Conservation (phyloP, 495 filamentous ascomycete genomes). For the Podospora conica region DNA sequence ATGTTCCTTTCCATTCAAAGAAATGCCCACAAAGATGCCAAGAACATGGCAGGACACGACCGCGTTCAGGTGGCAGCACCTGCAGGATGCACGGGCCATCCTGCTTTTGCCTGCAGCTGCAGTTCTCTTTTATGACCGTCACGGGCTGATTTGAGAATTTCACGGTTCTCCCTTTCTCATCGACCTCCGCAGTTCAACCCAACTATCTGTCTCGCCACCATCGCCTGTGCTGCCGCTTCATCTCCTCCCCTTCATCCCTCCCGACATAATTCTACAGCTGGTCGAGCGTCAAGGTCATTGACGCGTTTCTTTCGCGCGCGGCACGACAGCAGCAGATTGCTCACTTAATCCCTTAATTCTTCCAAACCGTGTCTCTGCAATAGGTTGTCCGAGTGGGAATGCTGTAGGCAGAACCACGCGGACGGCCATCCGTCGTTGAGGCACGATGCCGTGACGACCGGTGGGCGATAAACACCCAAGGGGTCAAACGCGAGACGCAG, state of each 20-base stretch:
- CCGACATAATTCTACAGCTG: neutral
- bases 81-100: constrained; percentile 18
- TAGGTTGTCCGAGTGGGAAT: constrained; percentile 23
- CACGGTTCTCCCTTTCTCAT: constrained; percentile 29
- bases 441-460: constrained; percentile 23
- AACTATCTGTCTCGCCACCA: constrained; percentile 8
- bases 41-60: neutral
- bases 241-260: neutral
- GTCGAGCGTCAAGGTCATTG: constrained; percentile 3
- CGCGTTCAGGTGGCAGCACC: neutral
- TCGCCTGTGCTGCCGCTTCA: constrained; percentile 10
- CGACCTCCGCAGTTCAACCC: constrained; percentile 9
- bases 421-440: constrained; percentile 16
- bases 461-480: constrained; percentile 17
- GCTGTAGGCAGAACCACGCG: constrained; percentile 20
- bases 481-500: constrained; percentile 13
- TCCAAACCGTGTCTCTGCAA: constrained; percentile 11
- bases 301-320: constrained; percentile 7
- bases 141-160: constrained; percentile 41
- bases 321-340: constrained; percentile 15
- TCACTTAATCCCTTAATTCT: constrained; percentile 19
- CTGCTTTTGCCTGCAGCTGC: constrained; percentile 1
- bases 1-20: neutral
- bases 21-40: neutral
- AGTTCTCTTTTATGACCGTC: constrained; percentile 20